phyloP scores from a whole-genome alignment of 2,329 filamentous ascomycete genomes.

The Orbilia oligospora region DNA sequence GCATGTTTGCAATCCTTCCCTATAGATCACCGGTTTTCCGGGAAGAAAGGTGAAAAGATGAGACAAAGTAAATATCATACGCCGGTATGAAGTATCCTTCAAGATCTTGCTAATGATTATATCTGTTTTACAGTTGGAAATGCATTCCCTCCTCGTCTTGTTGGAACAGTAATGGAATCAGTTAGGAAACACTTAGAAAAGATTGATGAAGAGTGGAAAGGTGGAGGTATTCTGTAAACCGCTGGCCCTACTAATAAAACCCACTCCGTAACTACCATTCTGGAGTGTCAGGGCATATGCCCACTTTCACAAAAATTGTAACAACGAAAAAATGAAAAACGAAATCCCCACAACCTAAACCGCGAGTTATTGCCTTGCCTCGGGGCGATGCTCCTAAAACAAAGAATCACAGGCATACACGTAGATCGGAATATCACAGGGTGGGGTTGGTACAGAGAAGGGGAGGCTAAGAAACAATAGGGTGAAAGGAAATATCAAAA shows the following conservation, averaged over 20 bases:
- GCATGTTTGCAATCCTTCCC: constrained; percentile 81
- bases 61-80: constrained; percentile 41
- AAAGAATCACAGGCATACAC: background rate
- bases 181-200: constrained; percentile 53
- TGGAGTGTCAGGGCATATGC: background rate
- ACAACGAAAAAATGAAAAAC: background rate
- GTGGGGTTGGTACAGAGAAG: background rate
- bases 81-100: background rate
- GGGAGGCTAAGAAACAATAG: background rate
- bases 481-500: background rate
- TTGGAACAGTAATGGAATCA: constrained; percentile 52
- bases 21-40: constrained; percentile 72
- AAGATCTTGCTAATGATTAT: background rate
- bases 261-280: background rate
- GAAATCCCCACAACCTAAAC: background rate
- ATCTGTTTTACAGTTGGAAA: constrained; percentile 36
- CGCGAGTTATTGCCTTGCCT: background rate
- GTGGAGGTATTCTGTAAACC: constrained; percentile 42
- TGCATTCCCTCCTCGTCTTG: constrained; percentile 53
- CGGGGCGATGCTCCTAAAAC: background rate
- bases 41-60: constrained; percentile 55
- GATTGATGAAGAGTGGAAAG: constrained; percentile 56
- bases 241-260: background rate
- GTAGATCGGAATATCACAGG: background rate
- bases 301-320: background rate